phyloP scores from a whole-genome alignment of 768 basidiomycete species.

The Paxillus involutus region DNA sequence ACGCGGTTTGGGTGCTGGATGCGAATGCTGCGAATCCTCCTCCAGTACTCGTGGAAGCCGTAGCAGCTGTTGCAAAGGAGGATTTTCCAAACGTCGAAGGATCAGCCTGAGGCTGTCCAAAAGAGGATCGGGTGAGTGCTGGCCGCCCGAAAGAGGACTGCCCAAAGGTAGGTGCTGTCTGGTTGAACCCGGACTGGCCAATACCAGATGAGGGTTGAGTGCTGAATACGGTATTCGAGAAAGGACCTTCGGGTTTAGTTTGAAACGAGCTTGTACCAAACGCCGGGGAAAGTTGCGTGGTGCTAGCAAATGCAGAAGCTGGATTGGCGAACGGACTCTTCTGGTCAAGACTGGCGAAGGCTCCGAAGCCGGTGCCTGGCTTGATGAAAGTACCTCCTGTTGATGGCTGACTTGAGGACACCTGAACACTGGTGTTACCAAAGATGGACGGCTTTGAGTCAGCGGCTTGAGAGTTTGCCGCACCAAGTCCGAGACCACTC shows the following conservation, averaged over 20 bases:
- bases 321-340: constrained; percentile 26
- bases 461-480: constrained; percentile 19
- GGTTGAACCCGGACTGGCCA: constrained; percentile 36
- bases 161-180: constrained; percentile 25
- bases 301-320: constrained; percentile 18
- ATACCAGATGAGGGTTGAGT: constrained; percentile 29
- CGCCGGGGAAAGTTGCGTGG: constrained; percentile 7
- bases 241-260: constrained; percentile 12
- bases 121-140: constrained; percentile 38
- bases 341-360: constrained; percentile 23
- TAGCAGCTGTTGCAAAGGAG: constrained; percentile 12
- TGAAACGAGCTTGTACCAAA: constrained; percentile 19
- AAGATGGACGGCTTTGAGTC: constrained; percentile 33
- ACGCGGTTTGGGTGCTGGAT: constrained; percentile 25
- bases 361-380: constrained; percentile 36
- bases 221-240: constrained; percentile 12
- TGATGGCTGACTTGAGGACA: constrained; percentile 13
- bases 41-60: constrained; percentile 13
- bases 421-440: constrained; percentile 21
- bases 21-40: constrained; percentile 41
- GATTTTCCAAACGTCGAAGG: constrained; percentile 22
- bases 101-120: constrained; percentile 20
- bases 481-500: constrained; percentile 33
- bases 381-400: constrained; percentile 26
- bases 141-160: constrained; percentile 38